Conservation (phyloP, 164 flowering plant genomes). For the Berberis thunbergii region DNA sequence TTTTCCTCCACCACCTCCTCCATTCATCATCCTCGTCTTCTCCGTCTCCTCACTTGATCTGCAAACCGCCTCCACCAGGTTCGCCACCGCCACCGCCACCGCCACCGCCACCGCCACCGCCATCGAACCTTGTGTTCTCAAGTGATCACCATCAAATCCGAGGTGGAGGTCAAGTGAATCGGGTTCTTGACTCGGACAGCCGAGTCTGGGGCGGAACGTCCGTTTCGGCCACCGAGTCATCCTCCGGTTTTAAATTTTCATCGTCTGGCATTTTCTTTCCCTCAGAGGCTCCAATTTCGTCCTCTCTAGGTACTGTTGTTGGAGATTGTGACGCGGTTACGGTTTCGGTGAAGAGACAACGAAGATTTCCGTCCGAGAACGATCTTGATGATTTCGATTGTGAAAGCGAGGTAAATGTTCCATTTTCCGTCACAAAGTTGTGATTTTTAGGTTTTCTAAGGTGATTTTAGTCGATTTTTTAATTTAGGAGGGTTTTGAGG, state of each 20-base stretch:
- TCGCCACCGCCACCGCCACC: too few species aligned
- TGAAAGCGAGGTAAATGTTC: conserved; percentile 38
- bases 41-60: background rate
- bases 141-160: too few species aligned
- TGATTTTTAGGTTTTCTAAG: background rate
- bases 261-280: too few species aligned
- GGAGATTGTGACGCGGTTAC: conserved; percentile 14
- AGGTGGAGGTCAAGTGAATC: too few species aligned
- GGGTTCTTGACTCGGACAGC: too few species aligned
- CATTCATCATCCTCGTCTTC: conserved; percentile 21
- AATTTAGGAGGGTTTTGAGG: conserved; percentile 36
- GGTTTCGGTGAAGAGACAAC: conserved; percentile 18
- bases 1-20: conserved; percentile 39
- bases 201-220: too few species aligned
- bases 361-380: conserved; percentile 15
- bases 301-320: too few species aligned
- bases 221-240: too few species aligned
- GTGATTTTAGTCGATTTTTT: conserved; percentile 1
- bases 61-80: conserved; percentile 6
- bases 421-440: background rate
- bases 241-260: too few species aligned
- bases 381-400: conserved; percentile 36
- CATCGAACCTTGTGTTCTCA: too few species aligned
- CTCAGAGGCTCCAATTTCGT: too few species aligned
- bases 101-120: too few species aligned